Conservation (phyloP, 108 stramenopile genomes). For the Epithemia pelagica region DNA sequence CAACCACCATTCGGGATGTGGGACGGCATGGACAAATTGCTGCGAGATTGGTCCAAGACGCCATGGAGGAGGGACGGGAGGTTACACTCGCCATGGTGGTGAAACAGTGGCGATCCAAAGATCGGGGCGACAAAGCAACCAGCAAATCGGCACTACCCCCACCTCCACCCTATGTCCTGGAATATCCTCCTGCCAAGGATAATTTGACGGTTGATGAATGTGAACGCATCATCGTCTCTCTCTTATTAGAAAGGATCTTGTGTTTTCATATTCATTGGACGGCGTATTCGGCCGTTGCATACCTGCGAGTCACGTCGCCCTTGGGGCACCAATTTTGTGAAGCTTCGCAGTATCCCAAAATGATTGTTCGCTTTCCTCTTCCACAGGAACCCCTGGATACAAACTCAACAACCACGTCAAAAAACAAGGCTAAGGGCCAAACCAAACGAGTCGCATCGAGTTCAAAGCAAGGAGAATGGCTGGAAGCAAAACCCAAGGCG, state of each 20-base stretch:
- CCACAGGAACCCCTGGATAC: constrained; percentile 1
- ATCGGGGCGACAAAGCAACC: too few species aligned
- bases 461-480: not conserved
- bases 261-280: constrained; percentile 37
- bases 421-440: not conserved
- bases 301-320: constrained; percentile 17
- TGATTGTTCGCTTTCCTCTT: constrained; percentile 31
- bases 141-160: constrained; percentile 23
- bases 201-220: constrained; percentile 56
- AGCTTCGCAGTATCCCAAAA: constrained; percentile 17
- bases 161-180: constrained; percentile 33
- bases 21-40: constrained; percentile 50
- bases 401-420: too few species aligned
- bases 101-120: constrained; percentile 65
- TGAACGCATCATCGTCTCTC: constrained; percentile 38
- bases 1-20: constrained; percentile 42
- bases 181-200: constrained; percentile 62
- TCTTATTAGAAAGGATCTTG: constrained; percentile 49
- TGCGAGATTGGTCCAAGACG: constrained; percentile 32
- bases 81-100: constrained; percentile 63
- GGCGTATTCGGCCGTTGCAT: constrained; percentile 37
- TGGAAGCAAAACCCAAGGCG: not conserved
- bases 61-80: constrained; percentile 28
- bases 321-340: constrained; percentile 13
- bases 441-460: constrained; percentile 12